A percentile compares a stretch with the other conserved stretches of the same genome.
Conservation (phyloP, 2,329 filamentous ascomycete species). For the Coccinonectria pachysandricola region DNA sequence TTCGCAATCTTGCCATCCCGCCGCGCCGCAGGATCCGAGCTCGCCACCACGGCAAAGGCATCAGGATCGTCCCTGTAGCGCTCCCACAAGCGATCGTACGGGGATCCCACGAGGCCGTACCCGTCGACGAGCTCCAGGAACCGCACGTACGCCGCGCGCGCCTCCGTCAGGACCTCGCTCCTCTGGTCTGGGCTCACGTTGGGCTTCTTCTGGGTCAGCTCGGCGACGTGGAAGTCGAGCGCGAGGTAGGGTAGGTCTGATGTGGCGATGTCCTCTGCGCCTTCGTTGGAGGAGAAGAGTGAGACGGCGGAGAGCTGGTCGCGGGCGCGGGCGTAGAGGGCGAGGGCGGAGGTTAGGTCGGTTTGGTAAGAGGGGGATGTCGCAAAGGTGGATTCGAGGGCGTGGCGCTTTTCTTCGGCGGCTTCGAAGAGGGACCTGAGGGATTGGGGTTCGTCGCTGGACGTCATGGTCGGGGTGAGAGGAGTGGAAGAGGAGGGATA, state of each 20-base stretch:
- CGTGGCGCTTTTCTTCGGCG: constrained; percentile 40
- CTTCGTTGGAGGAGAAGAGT: constrained; percentile 86
- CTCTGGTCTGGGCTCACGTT: constrained; percentile 45
- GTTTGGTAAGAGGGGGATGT: constrained; percentile 57
- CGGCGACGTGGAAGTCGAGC: constrained; percentile 67
- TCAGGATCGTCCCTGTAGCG: constrained; percentile 61
- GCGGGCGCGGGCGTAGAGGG: constrained; percentile 63
- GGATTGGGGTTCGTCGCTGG: constrained; percentile 35
- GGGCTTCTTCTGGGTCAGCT: constrained; percentile 61
- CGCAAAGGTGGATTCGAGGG: constrained; percentile 53
- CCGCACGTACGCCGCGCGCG: constrained; percentile 62
- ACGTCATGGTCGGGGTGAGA: constrained; percentile 17
- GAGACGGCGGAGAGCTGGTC: constrained; percentile 59
- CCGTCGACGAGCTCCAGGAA: constrained; percentile 69
- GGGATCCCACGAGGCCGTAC: constrained; percentile 60
- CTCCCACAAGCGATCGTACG: constrained; percentile 60
- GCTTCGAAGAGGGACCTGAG: constrained; percentile 39
- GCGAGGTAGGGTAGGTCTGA: constrained; percentile 79
- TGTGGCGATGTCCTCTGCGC: constrained; percentile 75
- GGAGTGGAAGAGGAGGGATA: neutral
- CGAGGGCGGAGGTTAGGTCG: constrained; percentile 55
- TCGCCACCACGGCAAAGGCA: constrained; percentile 62
- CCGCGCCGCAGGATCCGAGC: constrained; percentile 51
- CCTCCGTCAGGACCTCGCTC: constrained; percentile 48
- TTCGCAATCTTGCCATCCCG: constrained; percentile 78